Conservation (phyloP, 225 moss, liverwort and hornwort species). For the Polytrichum formosum region DNA sequence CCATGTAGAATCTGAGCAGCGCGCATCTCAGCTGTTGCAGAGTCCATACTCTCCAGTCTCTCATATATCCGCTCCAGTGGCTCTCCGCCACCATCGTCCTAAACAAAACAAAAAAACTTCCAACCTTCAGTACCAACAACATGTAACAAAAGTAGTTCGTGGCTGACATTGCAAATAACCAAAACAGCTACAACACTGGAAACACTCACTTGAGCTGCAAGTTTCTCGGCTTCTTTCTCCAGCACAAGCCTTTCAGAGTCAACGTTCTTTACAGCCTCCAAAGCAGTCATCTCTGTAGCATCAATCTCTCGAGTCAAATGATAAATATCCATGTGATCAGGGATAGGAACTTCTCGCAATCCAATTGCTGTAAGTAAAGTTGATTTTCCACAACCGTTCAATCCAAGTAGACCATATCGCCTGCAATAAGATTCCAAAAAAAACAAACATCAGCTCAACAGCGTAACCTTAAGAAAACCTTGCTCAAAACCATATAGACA, state of each 20-base stretch:
- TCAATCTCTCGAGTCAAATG: constrained; percentile 92
- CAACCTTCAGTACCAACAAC: too few relatives aligned
- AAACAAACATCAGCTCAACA: too few relatives aligned
- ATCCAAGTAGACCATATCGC: constrained; percentile 79
- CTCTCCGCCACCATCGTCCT: constrained; percentile 96
- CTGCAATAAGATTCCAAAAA: constrained; percentile 20
- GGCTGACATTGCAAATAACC: too few relatives aligned
- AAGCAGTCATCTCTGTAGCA: constrained; percentile 82
- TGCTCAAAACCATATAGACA: too few relatives aligned
- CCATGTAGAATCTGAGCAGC: constrained; percentile 93
- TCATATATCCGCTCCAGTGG: constrained; percentile 85
- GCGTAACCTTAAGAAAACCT: too few relatives aligned
- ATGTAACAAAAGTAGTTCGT: too few relatives aligned
- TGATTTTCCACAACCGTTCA: constrained; percentile 93
- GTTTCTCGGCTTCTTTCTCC: constrained; percentile 79
- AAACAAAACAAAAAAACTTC: neutral
- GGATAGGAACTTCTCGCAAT: constrained; percentile 85
- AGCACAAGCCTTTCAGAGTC: constrained; percentile 71
- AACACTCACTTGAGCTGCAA: constrained; percentile 69
- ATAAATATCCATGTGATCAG: constrained; percentile 97
- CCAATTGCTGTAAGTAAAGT: constrained; percentile 85
- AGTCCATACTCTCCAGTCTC: constrained; percentile 88
- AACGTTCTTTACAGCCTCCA: constrained; percentile 92
- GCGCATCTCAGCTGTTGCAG: constrained; percentile 88
- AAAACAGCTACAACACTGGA: neutral